A percentile compares a stretch with the other conserved stretches of the same genome.
These are phyloP conservation scores for Orbilia quercus DNA, from an alignment of 2,329 filamentous ascomycete genomes.

Conservation along the genomic window DNA sequence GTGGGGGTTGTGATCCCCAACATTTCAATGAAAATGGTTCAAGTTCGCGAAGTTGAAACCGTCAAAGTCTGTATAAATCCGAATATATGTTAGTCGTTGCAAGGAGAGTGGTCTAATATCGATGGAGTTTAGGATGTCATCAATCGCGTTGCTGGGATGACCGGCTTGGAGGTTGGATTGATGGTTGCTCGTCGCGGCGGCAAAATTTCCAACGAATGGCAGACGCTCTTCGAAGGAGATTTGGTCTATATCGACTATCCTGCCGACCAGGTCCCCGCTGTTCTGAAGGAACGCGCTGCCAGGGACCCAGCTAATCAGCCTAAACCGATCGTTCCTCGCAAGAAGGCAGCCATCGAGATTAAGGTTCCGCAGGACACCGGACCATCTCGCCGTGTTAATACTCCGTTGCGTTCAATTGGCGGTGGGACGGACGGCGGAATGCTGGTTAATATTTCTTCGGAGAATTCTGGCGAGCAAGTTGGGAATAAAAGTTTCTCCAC, in stretches of 20 bases:
- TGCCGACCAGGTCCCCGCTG: background rate
- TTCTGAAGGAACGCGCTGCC: slow-evolving; percentile 1
- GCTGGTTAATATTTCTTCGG: background rate
- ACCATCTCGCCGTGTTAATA: background rate
- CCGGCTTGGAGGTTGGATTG: slow-evolving; percentile 4
- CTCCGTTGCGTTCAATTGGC: background rate
- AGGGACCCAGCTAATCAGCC: background rate
- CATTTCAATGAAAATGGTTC: slow-evolving; percentile 16
- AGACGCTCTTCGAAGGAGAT: slow-evolving; percentile 23
- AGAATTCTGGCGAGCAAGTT: background rate
- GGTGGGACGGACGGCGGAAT: background rate
- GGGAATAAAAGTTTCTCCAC: background rate
- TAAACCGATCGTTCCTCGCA: slow-evolving; percentile 3
- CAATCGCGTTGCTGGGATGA: slow-evolving; percentile 25
- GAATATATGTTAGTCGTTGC: too few relatives aligned
- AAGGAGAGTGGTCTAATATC: too few relatives aligned
- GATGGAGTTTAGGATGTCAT: slow-evolving; percentile 43
- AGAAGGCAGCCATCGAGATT: background rate
- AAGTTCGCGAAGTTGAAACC: slow-evolving; percentile 13
- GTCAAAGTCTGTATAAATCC: slow-evolving; percentile 12
- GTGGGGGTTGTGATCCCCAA: slow-evolving; percentile 41
- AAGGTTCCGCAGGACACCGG: background rate
- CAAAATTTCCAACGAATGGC: slow-evolving; percentile 7
- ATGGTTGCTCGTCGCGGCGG: slow-evolving; percentile 31
- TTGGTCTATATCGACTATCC: slow-evolving; percentile 47